Base-by-base conservation (phyloP, 2,329 filamentous ascomycete genomes). In the Fusarium tricinctum region DNA sequence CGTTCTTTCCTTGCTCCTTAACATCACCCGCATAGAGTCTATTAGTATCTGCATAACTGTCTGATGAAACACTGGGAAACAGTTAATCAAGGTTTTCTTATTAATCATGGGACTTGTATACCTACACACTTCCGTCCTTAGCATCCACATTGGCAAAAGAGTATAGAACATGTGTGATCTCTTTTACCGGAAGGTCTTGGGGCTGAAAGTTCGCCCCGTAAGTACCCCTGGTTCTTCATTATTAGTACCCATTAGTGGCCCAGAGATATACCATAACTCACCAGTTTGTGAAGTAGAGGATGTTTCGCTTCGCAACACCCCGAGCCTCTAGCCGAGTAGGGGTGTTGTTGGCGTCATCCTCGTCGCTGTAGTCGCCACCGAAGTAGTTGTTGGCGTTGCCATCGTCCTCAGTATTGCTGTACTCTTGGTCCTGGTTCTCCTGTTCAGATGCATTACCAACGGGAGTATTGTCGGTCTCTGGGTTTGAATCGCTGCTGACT, bases 131-230 rank as follows among this genome's bases (percentile, higher is more conserved):
- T 13, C 85, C 85, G 43, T 85, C 80, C 1, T 73, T 51, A 8
- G 69, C 77, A 30, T 59, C 35, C 43, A 87, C 82, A 40, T 84
- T 79, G 22, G 81, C 82, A 69, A 87, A 86, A 0, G 84, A 81
- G 59, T 86, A 95, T 10, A 95, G 83, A 2, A 96, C 80, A 72
- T 95, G 92, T 0, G 92, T 95, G 33, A 96, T 81, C 51, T 91
- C 85, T 8, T 88, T 84, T 0, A 84, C 87, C 0, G 90, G 89
- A 9, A 97, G 81, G 64, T 91, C 84, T 69, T 91, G 85, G 0
- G 92, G 91, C 46, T 91, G 85, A 74, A 91, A 93, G 66, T 92
- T 87, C 55, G 92, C 86, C 23, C 81, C 89, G 74, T 97, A 96
- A 50, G 93, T 92, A 40, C 75, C 75, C 78, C 79, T 80, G 83